Evolutionary conservation across 805 yeast genomes (phyloP), one percentile per base, ranked within the genome.

Genomic region (Yamadazyma laniorum): DNA sequence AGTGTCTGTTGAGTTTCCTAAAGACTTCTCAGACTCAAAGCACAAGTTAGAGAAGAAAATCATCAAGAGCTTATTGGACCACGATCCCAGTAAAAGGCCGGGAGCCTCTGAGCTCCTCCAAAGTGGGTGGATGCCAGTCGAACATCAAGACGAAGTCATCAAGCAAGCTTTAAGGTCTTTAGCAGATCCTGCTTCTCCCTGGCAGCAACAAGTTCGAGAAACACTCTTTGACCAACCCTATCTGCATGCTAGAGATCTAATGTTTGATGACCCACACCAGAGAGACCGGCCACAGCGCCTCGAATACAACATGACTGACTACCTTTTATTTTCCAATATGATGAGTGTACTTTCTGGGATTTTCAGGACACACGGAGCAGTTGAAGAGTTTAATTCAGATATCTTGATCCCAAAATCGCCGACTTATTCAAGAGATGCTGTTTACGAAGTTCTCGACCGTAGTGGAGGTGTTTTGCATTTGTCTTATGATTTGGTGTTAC

Each of bases 151-250:
- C 53, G 86, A 85, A 53, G 75, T 88, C 8, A 85, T 93, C 42
- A 84, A 86, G 53, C 95, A 89, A 52, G 96, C 96, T 0, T 67
- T 93, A 47, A 79, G 81, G 47, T 85, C 89, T 19, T 62, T 93
- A 41, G 84, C 95, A 0, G 90, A 89, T 56, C 91, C 96, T 0
- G 80, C 93, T 0, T 86, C 96, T 0, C 90, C 95, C 1, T 89
- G 96, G 95, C 93, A 90, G 48, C 86, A 81, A 46, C 95, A 89
- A 57, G 96, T 93, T 0, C 75, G 96, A 53, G 85, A 83, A 37
- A 84, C 93, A 0, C 63, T 93, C 25, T 93, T 93, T 58, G 72
- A 85, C 12, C 95, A 87, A 50, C 89, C 96, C 0, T 83, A 88
- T 51, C 82, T 82, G 58, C 71, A 85, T 42, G 95, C 95, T 0